phyloP scores from a whole-genome alignment of 768 basidiomycete species.

The Boletus subparvulus region DNA sequence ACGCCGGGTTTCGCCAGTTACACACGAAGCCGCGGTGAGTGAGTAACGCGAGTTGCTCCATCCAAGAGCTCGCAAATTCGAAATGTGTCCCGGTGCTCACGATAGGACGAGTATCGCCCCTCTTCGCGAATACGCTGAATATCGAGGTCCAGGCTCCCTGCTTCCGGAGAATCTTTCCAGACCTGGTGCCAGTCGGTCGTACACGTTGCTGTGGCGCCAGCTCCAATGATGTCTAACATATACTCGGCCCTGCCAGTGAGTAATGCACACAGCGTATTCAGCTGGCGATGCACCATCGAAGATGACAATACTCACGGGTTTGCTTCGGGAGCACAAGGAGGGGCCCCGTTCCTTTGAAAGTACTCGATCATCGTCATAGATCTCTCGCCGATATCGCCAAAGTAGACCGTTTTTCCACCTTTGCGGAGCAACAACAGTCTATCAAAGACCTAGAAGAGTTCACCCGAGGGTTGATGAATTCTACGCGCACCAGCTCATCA shows the following conservation, averaged over 20 bases:
- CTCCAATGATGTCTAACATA: slow-evolving; percentile 55
- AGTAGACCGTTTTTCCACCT: slow-evolving; percentile 69
- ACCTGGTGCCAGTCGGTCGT: slow-evolving; percentile 48
- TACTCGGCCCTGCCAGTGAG: slow-evolving; percentile 46
- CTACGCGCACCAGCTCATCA: neutral
- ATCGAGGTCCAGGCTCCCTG: slow-evolving; percentile 36
- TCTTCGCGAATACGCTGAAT: slow-evolving; percentile 45
- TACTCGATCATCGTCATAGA: slow-evolving; percentile 24
- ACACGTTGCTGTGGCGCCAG: slow-evolving; percentile 49
- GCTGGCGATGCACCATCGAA: neutral
- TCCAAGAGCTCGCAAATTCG: slow-evolving; percentile 42
- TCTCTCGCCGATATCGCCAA: slow-evolving; percentile 42
- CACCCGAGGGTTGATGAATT: slow-evolving; percentile 41
- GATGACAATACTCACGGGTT: slow-evolving; percentile 22
- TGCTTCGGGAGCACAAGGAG: slow-evolving; percentile 15
- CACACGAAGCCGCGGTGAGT: slow-evolving; percentile 31
- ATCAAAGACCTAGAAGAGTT: slow-evolving; percentile 54
- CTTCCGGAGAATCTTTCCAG: slow-evolving; percentile 48
- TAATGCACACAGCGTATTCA: neutral
- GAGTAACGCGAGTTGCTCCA: slow-evolving; percentile 35
- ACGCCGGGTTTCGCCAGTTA: slow-evolving; percentile 43
- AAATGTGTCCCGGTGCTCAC: slow-evolving; percentile 21
- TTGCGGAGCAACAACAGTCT: slow-evolving; percentile 47
- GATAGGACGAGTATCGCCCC: slow-evolving; percentile 28
- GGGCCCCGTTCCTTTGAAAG: slow-evolving; percentile 25